Conservation (phyloP, 176 grass and related monocot species). For the Otatea glauca region DNA sequence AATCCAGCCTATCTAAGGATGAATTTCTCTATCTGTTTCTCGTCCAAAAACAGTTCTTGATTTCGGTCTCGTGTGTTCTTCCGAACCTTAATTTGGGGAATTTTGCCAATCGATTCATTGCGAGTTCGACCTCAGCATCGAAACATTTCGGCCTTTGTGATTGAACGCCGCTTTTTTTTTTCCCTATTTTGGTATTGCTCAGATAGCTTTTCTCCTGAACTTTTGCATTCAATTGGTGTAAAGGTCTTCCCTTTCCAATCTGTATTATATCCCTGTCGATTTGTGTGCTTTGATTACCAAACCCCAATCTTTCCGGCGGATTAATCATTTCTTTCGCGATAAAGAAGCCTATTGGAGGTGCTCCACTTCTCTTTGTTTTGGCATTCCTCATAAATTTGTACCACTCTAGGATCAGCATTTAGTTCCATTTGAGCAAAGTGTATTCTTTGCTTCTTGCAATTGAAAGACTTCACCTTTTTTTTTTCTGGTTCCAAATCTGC, state of each 20-base stretch:
- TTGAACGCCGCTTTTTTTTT: neutral
- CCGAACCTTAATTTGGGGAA: neutral
- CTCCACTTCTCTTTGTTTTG: neutral
- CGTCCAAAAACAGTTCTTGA: conserved; percentile 6
- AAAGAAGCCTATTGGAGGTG: conserved; percentile 14
- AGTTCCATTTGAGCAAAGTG: conserved; percentile 32
- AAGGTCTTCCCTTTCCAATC: neutral
- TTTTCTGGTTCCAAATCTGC: conserved; percentile 19
- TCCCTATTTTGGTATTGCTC: neutral
- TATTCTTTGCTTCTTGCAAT: conserved; percentile 39
- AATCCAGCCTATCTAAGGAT: neutral
- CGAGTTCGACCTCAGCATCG: neutral
- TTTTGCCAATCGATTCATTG: neutral
- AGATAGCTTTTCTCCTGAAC: conserved; percentile 7
- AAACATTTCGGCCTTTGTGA: neutral
- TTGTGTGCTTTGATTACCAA: neutral
- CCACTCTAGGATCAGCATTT: conserved; percentile 27
- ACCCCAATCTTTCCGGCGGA: neutral
- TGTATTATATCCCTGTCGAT: neutral
- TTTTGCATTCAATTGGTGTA: conserved; percentile 10
- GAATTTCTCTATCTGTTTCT: neutral
- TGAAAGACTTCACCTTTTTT: neutral
- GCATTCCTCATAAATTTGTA: neutral
- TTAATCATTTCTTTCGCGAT: conserved; percentile 28
- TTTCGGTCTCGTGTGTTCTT: neutral